Base-by-base conservation (phyloP, 2,329 filamentous ascomycete species). In the Fusarium circinatum region DNA sequence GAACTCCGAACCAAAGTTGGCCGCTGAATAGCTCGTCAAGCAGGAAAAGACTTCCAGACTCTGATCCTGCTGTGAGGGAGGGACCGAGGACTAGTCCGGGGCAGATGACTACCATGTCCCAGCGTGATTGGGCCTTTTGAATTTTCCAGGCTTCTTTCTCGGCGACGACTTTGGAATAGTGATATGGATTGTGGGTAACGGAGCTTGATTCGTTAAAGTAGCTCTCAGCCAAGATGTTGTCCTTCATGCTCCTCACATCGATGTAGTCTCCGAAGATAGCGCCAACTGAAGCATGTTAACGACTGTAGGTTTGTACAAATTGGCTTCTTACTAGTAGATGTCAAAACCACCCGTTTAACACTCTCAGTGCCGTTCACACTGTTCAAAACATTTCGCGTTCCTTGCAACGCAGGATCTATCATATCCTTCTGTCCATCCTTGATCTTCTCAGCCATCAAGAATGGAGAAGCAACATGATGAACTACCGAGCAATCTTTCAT, bases 131-230 rank as follows among this genome's bases (percentile, higher is more conserved):
- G 17, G 55, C 30, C n/a, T 58, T 49, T 22, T 58, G 55, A 2
- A 58, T 48, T 18, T 48, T 36, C 55, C 55, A 58, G 2, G 55
- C 55, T 36, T 58, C 55, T 22, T 58, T 58, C 30, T 58, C 55
- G n/a, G 55, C 55, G 32, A 58, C 18, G 11, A 58, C 41, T 36
- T 58, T 58, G 17, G 55, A 58, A 36, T 58, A 58, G 55, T 58
- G 55, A 32, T 58, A 58, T 48, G 55, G 55, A n/a, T 58, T 58
- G 30, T 58, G 55, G 8, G 55, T 58, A 11, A 36, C 55, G 4
- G 55, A 58, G n/a, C 55, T 58, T 11, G 55, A 58, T 14, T 58
- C 55, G 18, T 58, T 58, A 4, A 58, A 58, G 20, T 58, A 58
- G 41, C 55, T 58, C 39, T 58, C 55, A n/a, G 11, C 6, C 13